Conservation (phyloP, 179 eudicot genomes). For the Drosera spatulata region DNA sequence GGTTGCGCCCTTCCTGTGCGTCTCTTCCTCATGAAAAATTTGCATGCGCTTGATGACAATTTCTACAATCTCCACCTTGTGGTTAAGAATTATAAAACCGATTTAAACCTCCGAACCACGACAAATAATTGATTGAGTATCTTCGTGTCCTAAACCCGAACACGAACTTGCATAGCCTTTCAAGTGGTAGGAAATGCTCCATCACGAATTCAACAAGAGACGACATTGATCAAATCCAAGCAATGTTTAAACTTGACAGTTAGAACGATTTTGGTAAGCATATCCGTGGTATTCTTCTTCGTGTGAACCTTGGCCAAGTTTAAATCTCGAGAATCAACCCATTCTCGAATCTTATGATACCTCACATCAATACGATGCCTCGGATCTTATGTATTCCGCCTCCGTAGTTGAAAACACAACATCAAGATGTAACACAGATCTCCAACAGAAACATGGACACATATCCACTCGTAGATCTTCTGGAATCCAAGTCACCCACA, state of each 20-base stretch:
- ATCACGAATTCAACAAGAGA: too few species aligned
- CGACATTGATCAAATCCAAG: not conserved
- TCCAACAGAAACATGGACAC: not conserved
- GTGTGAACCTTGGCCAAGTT: not conserved
- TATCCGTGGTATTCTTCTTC: not conserved
- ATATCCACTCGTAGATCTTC: not conserved
- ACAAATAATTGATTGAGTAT: too few species aligned
- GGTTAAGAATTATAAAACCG: too few species aligned
- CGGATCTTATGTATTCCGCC: not conserved
- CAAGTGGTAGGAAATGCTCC: too few species aligned
- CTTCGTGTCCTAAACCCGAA: too few species aligned
- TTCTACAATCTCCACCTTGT: too few species aligned
- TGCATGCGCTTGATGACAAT: too few species aligned
- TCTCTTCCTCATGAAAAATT: too few species aligned
- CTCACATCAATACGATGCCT: not conserved
- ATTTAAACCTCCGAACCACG: too few species aligned
- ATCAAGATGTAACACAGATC: not conserved
- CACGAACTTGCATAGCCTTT: too few species aligned
- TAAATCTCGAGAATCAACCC: not conserved
- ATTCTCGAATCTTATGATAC: not conserved
- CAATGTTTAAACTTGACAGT: conserved; percentile 1
- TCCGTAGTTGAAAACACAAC: not conserved
- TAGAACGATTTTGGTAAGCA: not conserved
- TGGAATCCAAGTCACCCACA: not conserved
- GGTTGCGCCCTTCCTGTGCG: too few species aligned